phyloP scores from a whole-genome alignment of 306 rosid species.

The Medicago arabica region DNA sequence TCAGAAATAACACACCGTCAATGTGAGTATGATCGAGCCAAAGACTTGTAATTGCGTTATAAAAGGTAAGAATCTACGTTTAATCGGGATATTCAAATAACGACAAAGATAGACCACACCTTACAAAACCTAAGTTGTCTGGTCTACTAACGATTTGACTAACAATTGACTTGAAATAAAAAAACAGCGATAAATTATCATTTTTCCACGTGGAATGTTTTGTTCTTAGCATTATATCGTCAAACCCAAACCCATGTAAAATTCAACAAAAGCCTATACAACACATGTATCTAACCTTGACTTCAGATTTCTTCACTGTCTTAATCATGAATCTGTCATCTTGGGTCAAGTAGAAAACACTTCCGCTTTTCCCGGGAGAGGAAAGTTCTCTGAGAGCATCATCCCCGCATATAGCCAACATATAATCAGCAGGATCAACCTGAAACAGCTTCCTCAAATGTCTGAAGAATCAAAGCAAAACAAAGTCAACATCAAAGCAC shows the following conservation, averaged over 20 bases:
- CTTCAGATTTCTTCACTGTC: constrained; percentile 97
- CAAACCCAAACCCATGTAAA: neutral
- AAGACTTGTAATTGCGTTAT: neutral
- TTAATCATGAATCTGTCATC: constrained; percentile 97
- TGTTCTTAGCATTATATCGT: neutral
- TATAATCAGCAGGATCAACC: constrained; percentile 63
- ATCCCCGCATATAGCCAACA: constrained; percentile 60
- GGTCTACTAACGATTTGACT: neutral
- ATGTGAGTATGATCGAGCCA: constrained; percentile 10
- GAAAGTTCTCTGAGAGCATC: constrained; percentile 62
- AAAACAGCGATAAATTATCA: neutral
- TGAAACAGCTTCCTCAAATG: constrained; percentile 67
- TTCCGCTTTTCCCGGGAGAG: constrained; percentile 97
- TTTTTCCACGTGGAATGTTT: neutral
- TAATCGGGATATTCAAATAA: neutral
- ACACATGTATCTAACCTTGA: constrained; percentile 71
- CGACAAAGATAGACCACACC: neutral
- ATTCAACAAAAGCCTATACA: constrained; percentile 23
- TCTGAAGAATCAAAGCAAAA: constrained; percentile 56
- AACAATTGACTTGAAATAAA: neutral
- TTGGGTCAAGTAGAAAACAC: constrained; percentile 91
- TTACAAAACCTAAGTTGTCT: constrained; percentile 6
- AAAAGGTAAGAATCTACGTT: neutral
- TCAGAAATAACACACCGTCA: constrained; percentile 31
- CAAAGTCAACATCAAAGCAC: constrained; percentile 20